These are phyloP conservation scores for Gilbertella persicaria DNA, from an alignment of 371 early-diverging fungal species.

Conservation along the genomic window DNA sequence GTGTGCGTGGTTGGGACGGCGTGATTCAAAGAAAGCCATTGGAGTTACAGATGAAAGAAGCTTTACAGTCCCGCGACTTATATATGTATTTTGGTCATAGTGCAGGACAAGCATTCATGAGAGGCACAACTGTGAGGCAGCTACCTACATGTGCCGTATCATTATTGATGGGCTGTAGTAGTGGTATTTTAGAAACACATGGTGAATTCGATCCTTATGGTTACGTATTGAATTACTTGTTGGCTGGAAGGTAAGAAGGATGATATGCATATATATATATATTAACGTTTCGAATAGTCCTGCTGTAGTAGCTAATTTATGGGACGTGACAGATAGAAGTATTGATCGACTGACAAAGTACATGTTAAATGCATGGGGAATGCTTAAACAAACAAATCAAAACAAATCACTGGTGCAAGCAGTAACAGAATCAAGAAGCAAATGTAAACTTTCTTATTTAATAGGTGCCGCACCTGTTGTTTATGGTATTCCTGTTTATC, in stretches of 20 bases:
- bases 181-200: slow-evolving; percentile 66
- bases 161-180: slow-evolving; percentile 91
- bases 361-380: slow-evolving; percentile 74
- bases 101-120: slow-evolving; percentile 88
- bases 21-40: slow-evolving; percentile 68
- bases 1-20: slow-evolving; percentile 68
- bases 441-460: slow-evolving; percentile 49
- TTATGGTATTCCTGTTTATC: slow-evolving; percentile 89
- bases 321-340: slow-evolving; percentile 99
- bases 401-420: slow-evolving; percentile 70
- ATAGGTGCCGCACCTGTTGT: slow-evolving; percentile 89
- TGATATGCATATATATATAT: neutral
- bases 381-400: slow-evolving; percentile 36
- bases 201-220: slow-evolving; percentile 92
- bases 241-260: slow-evolving; percentile 68
- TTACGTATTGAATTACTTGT: slow-evolving; percentile 73
- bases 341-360: slow-evolving; percentile 86
- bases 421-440: slow-evolving; percentile 70
- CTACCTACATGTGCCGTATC: slow-evolving; percentile 72
- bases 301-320: slow-evolving; percentile 92
- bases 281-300: slow-evolving; percentile 52
- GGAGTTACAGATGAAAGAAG: slow-evolving; percentile 63
- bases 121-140: slow-evolving; percentile 64
- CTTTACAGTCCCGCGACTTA: slow-evolving; percentile 61
- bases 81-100: slow-evolving; percentile 99